Evolutionary conservation across 208 protist species (phyloP), one percentile per base, ranked within the genome.

Genomic region (Wallacemonas sp.): DNA sequence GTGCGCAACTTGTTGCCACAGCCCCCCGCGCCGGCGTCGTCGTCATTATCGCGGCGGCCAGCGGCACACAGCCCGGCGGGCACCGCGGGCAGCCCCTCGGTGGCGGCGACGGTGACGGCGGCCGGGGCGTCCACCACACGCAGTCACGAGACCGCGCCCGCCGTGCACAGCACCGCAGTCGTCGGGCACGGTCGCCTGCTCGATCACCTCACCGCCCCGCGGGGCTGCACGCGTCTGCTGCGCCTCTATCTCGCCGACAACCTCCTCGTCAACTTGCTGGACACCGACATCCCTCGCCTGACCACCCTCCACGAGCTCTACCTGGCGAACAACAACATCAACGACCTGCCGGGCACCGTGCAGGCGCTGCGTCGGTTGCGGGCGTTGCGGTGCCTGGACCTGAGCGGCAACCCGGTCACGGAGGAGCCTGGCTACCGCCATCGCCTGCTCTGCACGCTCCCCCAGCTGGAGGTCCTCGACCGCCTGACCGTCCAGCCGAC

Each of bases 391-490:
- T 79, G 77, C 54, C 68, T 95, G 0, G 84, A 90, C 66, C 72
- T 95, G 29, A 75, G 70, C 36, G 77, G 74, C 38, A 95, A 95
- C 64, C 89, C 89, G 0, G 28, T 93, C 16, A 79, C 70, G 1
- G 84, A 85, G 22, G 84, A 89, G 41, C 61, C 77, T 29, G 55
- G 61, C 36, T 95, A 95, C 65, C 84, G 89, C n/a, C 66, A 70
- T 41, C 84, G 69, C 42, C 61, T 91, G 14, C 71, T 96, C 23
- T 52, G 64, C 18, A 70, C 76, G 12, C 77, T 89, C 16, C 90
- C 87, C 7, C 77, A 89, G 62, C 38, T 94, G 10, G 74, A 87
- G 57, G 72, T 92, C 46, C 69, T 96, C 2, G 90, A 96, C 55
- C 77, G 81, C 16, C 67, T 66, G 36, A 46, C 55, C 12, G 72